A percentile compares a stretch with the other conserved stretches of the same genome.
Conservation (phyloP, 768 basidiomycete species). For the Paxillus rubicundulus region DNA sequence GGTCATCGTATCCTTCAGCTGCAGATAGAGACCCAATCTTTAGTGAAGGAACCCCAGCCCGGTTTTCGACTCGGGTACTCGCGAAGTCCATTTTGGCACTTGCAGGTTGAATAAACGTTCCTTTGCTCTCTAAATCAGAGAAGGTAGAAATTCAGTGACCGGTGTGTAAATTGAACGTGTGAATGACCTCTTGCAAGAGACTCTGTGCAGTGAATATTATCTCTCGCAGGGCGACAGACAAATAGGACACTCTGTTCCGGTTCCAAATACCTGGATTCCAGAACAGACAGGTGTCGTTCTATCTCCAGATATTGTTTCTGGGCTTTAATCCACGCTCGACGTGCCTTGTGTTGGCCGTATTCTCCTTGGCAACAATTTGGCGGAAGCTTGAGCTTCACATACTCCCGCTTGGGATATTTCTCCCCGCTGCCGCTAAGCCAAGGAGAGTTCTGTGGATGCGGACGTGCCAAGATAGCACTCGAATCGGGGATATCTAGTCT, state of each 20-base stretch:
- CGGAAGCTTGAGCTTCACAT: constrained; percentile 8
- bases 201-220: not conserved
- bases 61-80: not conserved
- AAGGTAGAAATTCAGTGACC: constrained; percentile 1
- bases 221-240: constrained; percentile 4
- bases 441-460: not conserved
- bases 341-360: constrained; percentile 5
- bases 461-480: not conserved
- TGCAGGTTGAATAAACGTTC: not conserved
- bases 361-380: constrained; percentile 12
- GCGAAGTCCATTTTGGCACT: not conserved
- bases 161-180: not conserved
- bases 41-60: not conserved
- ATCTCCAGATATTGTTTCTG: constrained; percentile 7
- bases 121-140: constrained; percentile 1
- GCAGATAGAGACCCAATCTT: not conserved
- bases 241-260: constrained; percentile 7
- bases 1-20: not conserved
- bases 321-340: constrained; percentile 12
- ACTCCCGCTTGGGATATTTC: not conserved
- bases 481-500: not conserved
- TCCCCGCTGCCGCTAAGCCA: not conserved
- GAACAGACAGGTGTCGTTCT: constrained; percentile 10
- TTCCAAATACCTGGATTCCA: constrained; percentile 7
- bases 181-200: constrained; percentile 6